Percentiles rank a stretch among this genome's conserved stretches.
Conservation (phyloP, 306 rosid genomes). For the Cicer pinnatifidum region DNA sequence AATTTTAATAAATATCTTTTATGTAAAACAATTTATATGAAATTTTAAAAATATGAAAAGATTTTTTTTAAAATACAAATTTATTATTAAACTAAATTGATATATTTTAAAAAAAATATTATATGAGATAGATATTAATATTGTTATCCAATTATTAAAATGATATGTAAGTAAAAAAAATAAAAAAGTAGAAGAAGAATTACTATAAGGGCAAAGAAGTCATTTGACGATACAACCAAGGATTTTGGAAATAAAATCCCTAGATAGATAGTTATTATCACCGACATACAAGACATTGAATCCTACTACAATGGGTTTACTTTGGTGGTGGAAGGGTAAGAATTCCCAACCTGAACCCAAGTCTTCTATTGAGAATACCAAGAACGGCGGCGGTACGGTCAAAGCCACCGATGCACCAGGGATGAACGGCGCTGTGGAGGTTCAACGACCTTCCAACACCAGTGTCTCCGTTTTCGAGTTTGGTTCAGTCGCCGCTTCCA, state of each 20-base stretch:
- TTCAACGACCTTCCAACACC: conserved; percentile 61
- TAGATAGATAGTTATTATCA: not conserved
- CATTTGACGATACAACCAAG: too few relatives aligned
- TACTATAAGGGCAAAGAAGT: too few relatives aligned
- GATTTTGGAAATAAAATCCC: conserved; percentile 33
- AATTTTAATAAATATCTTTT: too few relatives aligned
- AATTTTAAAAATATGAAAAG: too few relatives aligned
- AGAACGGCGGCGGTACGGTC: not conserved
- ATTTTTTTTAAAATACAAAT: too few relatives aligned
- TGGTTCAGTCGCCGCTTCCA: conserved; percentile 74
- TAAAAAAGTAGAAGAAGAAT: too few relatives aligned
- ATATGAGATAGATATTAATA: too few relatives aligned
- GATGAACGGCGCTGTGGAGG: conserved; percentile 85
- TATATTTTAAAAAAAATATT: too few relatives aligned
- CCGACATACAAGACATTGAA: not conserved
- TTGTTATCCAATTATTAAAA: too few relatives aligned
- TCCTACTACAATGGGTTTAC: conserved; percentile 63
- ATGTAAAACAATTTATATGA: too few relatives aligned
- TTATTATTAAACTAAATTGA: too few relatives aligned
- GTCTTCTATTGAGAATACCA: conserved; percentile 16
- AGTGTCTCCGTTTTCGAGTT: conserved; percentile 76
- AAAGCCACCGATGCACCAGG: conserved; percentile 59
- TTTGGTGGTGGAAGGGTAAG: conserved; percentile 77
- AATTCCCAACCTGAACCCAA: conserved; percentile 46
- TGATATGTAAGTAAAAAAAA: too few relatives aligned